These are phyloP conservation scores for Tolypocladium nubicola DNA, from an alignment of 2,329 filamentous ascomycete species.

Conservation along the genomic window DNA sequence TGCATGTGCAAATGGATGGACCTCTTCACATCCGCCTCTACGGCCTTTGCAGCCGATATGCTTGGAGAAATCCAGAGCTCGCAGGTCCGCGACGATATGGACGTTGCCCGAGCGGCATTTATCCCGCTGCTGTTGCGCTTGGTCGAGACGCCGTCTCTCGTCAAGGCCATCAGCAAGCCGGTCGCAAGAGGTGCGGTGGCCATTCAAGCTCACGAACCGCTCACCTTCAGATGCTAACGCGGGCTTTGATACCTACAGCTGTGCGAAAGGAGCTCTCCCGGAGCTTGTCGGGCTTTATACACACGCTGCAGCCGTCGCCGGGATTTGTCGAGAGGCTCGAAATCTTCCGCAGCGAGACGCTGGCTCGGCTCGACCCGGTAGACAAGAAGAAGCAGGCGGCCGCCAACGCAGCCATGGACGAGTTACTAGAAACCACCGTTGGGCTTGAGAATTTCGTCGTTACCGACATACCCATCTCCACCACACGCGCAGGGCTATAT, in stretches of 20 bases:
- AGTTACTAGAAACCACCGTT: slow-evolving; percentile 46
- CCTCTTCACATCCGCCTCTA: slow-evolving; percentile 40
- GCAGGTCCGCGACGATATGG: slow-evolving; percentile 45
- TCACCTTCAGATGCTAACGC: neutral
- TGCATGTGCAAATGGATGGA: slow-evolving; percentile 49
- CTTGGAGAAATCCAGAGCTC: slow-evolving; percentile 33
- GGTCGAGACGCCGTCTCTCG: slow-evolving; percentile 46
- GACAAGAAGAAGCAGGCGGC: slow-evolving; percentile 40
- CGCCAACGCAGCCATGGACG: slow-evolving; percentile 39
- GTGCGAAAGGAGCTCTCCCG: slow-evolving; percentile 38
- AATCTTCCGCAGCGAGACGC: slow-evolving; percentile 44
- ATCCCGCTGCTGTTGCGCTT: slow-evolving; percentile 52
- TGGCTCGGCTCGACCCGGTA: slow-evolving; percentile 43
- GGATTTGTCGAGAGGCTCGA: slow-evolving; percentile 44
- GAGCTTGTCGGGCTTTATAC: slow-evolving; percentile 42
- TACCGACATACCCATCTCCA: slow-evolving; percentile 57
- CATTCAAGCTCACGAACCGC: neutral
- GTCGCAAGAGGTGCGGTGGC: slow-evolving; percentile 37
- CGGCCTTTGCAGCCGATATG: slow-evolving; percentile 36
- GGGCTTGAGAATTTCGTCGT: slow-evolving; percentile 44
- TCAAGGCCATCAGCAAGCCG: slow-evolving; percentile 41
- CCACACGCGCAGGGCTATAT: slow-evolving; percentile 74
- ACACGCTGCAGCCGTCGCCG: slow-evolving; percentile 45
- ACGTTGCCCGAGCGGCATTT: slow-evolving; percentile 50
- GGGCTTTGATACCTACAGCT: slow-evolving; percentile 16